phyloP scores from a whole-genome alignment of 1,284 basidiomycete species.

The Tilletia setariae region DNA sequence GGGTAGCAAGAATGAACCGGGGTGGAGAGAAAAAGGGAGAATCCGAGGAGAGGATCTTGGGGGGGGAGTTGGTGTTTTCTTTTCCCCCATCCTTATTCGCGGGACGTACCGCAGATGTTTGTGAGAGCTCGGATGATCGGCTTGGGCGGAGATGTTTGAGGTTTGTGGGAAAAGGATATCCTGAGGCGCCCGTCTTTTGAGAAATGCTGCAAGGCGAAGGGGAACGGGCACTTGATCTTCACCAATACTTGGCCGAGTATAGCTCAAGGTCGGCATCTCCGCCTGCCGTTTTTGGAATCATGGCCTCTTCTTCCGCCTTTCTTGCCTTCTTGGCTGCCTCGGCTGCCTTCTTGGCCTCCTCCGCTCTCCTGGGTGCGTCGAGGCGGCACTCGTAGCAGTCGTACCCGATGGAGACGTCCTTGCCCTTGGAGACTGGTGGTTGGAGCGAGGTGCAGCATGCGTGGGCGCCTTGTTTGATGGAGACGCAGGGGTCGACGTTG shows the following conservation, averaged over 20 bases:
- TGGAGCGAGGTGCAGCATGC: not conserved
- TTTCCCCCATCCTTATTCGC: too few species aligned
- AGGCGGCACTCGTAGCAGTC: not conserved
- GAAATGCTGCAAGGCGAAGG: not conserved
- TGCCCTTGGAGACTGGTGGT: not conserved
- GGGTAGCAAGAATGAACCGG: too few species aligned
- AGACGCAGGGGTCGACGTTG: not conserved
- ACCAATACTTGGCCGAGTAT: slow-evolving; percentile 12
- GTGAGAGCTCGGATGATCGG: too few species aligned
- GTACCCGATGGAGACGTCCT: not conserved
- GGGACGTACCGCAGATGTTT: too few species aligned
- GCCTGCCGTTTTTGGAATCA: not conserved
- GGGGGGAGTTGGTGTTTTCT: too few species aligned
- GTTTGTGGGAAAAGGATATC: too few species aligned
- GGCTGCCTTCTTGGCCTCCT: not conserved
- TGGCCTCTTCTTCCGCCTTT: not conserved
- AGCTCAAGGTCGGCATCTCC: not conserved
- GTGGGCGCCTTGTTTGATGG: not conserved
- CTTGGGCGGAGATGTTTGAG: too few species aligned
- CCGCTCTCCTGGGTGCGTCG: not conserved
- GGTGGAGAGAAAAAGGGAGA: too few species aligned
- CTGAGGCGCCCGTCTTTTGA: too few species aligned
- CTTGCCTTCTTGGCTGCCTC: not conserved
- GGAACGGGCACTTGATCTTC: not conserved
- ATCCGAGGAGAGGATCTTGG: too few species aligned